Conservation (phyloP, 2,329 filamentous ascomycete species). For the Aureobasidium sp. region DNA sequence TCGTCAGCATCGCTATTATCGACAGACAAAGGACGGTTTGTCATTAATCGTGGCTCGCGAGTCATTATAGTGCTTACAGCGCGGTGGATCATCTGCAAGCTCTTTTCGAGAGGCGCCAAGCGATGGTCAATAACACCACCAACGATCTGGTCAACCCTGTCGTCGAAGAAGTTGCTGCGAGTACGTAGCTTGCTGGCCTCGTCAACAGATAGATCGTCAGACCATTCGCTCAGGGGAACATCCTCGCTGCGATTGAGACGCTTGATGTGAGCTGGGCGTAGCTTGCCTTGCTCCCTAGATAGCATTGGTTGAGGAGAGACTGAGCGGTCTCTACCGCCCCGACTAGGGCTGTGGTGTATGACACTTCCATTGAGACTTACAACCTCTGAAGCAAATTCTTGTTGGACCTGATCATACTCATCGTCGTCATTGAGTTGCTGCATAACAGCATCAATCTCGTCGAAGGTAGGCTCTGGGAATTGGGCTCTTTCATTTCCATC, state of each 20-base stretch:
- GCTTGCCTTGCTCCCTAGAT: slow-evolving; percentile 1
- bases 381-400: slow-evolving; percentile 34
- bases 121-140: slow-evolving; percentile 66
- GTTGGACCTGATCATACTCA: not conserved
- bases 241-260: slow-evolving; percentile 55
- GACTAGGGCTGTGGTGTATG: not conserved
- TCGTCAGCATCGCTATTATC: slow-evolving; percentile 89
- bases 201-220: slow-evolving; percentile 54
- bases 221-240: slow-evolving; percentile 80
- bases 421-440: slow-evolving; percentile 67
- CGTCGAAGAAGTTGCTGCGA: slow-evolving; percentile 82
- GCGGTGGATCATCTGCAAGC: slow-evolving; percentile 63
- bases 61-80: slow-evolving; percentile 19
- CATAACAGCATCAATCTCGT: slow-evolving; percentile 92
- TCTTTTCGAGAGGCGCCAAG: slow-evolving; percentile 71
- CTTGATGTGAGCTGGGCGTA: slow-evolving; percentile 35
- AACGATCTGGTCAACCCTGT: slow-evolving; percentile 79
- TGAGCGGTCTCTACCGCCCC: not conserved
- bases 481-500: slow-evolving; percentile 25
- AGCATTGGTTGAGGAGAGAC: slow-evolving; percentile 10
- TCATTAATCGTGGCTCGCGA: slow-evolving; percentile 23
- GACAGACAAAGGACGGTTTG: slow-evolving; percentile 33
- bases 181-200: slow-evolving; percentile 60
- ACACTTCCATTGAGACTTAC: slow-evolving; percentile 3
- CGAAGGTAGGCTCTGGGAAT: slow-evolving; percentile 46